phyloP scores from a whole-genome alignment of 768 basidiomycete species.

The Serendipita vermifera region DNA sequence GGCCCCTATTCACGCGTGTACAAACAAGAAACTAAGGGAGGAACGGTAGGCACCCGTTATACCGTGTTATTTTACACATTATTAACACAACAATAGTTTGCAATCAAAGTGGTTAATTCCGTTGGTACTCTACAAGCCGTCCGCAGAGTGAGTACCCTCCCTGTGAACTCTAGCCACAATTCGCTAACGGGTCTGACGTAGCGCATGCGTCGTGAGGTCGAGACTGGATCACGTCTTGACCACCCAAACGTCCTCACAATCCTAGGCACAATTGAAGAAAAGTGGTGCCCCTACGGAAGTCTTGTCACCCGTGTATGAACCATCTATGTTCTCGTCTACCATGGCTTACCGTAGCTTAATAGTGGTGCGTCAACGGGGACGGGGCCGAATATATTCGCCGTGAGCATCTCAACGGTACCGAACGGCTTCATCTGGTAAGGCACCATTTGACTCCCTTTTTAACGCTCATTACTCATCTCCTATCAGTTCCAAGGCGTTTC shows the following conservation, averaged over 20 bases:
- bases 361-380: slow-evolving; percentile 5
- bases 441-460: neutral
- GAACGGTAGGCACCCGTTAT: too few species aligned
- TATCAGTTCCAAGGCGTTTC: neutral
- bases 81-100: too few species aligned
- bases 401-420: neutral
- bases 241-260: neutral
- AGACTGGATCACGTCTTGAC: neutral
- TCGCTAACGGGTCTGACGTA: neutral
- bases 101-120: neutral
- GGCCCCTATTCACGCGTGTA: too few species aligned
- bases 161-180: neutral
- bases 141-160: neutral
- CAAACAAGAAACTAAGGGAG: too few species aligned
- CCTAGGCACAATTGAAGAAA: neutral
- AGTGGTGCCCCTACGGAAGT: neutral
- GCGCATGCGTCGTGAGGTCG: neutral
- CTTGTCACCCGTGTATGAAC: neutral
- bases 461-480: neutral
- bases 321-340: neutral
- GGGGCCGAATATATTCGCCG: neutral
- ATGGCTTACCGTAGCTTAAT: too few species aligned
- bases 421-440: neutral
- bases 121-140: neutral
- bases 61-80: too few species aligned